A percentile compares a stretch with the other conserved stretches of the same genome.
Evolutionary conservation across 768 basidiomycete genomes (phyloP).

Genomic region (Rossbeevera mucosa): DNA sequence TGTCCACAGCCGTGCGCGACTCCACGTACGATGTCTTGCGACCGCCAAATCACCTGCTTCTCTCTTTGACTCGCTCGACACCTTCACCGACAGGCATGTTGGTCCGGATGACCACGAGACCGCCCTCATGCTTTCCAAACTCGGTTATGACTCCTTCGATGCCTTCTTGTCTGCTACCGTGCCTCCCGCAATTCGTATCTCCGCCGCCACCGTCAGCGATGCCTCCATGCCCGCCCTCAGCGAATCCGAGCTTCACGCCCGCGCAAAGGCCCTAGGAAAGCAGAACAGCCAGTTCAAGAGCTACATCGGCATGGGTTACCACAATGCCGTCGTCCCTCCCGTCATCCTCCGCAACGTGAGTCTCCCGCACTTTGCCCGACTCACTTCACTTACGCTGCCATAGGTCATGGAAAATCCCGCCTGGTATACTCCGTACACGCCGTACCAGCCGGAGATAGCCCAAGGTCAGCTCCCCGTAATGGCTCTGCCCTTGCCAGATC

Average conservation of each 20-base stretch:
- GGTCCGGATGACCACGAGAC: slow-evolving; percentile 86
- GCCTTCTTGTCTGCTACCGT: slow-evolving; percentile 81
- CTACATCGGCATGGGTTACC: slow-evolving; percentile 99
- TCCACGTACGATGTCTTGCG: slow-evolving; percentile 44
- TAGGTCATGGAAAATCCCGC: slow-evolving; percentile 92
- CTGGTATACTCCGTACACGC: slow-evolving; percentile 97
- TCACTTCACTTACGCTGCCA: slow-evolving; percentile 1
- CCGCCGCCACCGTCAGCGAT: slow-evolving; percentile 56
- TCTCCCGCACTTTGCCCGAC: slow-evolving; percentile 3
- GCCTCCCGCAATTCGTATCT: slow-evolving; percentile 73
- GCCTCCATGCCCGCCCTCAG: slow-evolving; percentile 70
- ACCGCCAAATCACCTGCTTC: slow-evolving; percentile 56
- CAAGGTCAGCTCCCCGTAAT: slow-evolving; percentile 61
- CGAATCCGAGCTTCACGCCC: slow-evolving; percentile 75
- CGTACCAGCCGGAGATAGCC: slow-evolving; percentile 97
- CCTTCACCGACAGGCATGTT: slow-evolving; percentile 86
- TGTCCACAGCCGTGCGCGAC: slow-evolving; percentile 15
- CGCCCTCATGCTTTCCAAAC: slow-evolving; percentile 69
- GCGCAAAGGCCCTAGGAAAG: slow-evolving; percentile 72
- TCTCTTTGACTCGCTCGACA: slow-evolving; percentile 83
- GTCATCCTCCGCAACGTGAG: slow-evolving; percentile 89
- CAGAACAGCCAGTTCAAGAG: slow-evolving; percentile 82
- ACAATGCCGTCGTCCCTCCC: slow-evolving; percentile 90
- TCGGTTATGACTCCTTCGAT: slow-evolving; percentile 88
- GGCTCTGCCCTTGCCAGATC: background rate